A percentile compares a stretch with the other conserved stretches of the same genome.
Conservation (phyloP, 768 basidiomycete species). For the Boletus fagicola region DNA sequence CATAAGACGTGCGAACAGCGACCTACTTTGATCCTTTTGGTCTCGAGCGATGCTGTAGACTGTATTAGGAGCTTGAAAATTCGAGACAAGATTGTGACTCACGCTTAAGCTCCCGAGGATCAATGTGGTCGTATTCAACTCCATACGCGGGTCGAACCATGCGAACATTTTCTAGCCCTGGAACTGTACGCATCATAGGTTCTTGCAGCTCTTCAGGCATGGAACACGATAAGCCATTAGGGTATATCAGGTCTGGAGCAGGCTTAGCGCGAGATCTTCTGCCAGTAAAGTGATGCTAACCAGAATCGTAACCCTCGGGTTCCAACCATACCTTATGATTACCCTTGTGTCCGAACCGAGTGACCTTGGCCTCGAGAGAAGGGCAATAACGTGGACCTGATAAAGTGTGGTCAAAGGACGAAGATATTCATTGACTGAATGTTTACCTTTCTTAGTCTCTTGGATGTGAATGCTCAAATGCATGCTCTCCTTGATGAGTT, state of each 20-base stretch:
- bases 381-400: conserved; percentile 90
- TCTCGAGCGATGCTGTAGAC: conserved; percentile 71
- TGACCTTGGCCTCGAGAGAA: conserved; percentile 83
- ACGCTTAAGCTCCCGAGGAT: conserved; percentile 79
- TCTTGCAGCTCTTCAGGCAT: conserved; percentile 86
- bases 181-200: conserved; percentile 78
- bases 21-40: conserved; percentile 70
- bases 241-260: conserved; percentile 75
- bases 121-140: conserved; percentile 89
- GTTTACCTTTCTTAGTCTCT: conserved; percentile 78
- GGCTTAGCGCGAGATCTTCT: background rate
- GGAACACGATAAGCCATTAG: conserved; percentile 86
- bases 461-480: conserved; percentile 82
- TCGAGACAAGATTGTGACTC: conserved; percentile 28
- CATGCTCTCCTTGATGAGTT: conserved; percentile 71
- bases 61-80: background rate
- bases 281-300: conserved; percentile 36
- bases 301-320: conserved; percentile 88
- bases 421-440: background rate
- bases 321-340: conserved; percentile 84
- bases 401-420: background rate
- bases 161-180: conserved; percentile 79
- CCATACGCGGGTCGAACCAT: conserved; percentile 88
- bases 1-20: background rate
- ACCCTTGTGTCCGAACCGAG: conserved; percentile 70